Evolutionary conservation across 331 rosid species (phyloP).

Genomic region (Cydonia oblonga): DNA sequence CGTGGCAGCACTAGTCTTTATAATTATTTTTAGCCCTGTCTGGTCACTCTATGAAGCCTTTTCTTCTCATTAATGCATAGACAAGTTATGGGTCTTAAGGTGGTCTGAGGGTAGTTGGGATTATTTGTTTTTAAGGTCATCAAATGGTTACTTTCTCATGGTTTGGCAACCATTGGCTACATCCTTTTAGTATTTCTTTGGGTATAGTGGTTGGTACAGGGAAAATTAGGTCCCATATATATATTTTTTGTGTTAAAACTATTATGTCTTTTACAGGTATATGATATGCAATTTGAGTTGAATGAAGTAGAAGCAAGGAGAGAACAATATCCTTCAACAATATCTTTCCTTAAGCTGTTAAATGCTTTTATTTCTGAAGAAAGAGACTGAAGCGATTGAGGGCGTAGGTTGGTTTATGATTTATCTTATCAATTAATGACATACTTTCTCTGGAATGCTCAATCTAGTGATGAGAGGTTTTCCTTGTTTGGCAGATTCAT

Average conservation of each 20-base stretch:
- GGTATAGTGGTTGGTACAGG: background rate
- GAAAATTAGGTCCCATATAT: background rate
- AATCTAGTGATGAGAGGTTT: conserved; percentile 3
- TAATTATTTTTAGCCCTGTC: background rate
- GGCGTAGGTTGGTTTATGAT: conserved; percentile 49
- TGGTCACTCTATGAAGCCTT: background rate
- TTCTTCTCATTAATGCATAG: background rate
- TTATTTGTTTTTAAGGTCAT: background rate
- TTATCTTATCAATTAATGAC: background rate
- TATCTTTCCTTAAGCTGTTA: conserved; percentile 85
- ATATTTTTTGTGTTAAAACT: background rate
- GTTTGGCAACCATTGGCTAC: background rate
- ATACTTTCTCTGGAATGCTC: background rate
- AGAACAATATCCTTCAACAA: conserved; percentile 87
- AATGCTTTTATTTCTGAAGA: conserved; percentile 87
- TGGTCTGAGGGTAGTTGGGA: background rate
- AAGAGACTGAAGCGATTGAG: conserved; percentile 79
- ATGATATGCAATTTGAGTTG: conserved; percentile 93
- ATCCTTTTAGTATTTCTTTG: background rate
- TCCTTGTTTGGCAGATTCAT: conserved; percentile 53
- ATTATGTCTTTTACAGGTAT: conserved; percentile 46
- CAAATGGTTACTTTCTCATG: too few relatives aligned
- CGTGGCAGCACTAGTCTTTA: conserved; percentile 50
- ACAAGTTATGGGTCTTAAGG: background rate
- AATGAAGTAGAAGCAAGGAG: conserved; percentile 95